A percentile compares a stretch with the other conserved stretches of the same genome.
These are phyloP conservation scores for Saccharomycopsis javanensis DNA, from an alignment of 805 yeast species.

Conservation along the genomic window DNA sequence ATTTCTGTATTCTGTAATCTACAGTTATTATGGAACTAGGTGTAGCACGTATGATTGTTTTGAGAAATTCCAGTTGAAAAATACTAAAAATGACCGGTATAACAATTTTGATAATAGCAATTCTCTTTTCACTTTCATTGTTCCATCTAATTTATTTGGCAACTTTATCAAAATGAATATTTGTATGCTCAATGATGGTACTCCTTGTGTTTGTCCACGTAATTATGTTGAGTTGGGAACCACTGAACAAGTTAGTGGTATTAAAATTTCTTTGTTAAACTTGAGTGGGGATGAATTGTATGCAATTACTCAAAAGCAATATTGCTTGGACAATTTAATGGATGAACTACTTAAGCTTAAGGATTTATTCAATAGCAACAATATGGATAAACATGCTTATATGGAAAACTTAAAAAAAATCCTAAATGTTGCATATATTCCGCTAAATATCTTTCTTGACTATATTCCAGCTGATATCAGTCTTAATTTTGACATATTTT, in stretches of 20 bases:
- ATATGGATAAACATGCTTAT: background rate
- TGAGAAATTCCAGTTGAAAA: constrained; percentile 45
- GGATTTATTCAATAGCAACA: constrained; percentile 6
- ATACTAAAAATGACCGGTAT: background rate
- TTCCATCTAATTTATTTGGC: constrained; percentile 85
- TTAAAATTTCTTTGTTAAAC: constrained; percentile 52
- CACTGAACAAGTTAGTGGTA: constrained; percentile 18
- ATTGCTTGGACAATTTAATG: constrained; percentile 26
- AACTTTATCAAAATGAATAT: constrained; percentile 62
- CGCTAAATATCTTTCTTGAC: constrained; percentile 50
- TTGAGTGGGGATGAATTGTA: constrained; percentile 39
- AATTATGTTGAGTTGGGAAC: constrained; percentile 39
- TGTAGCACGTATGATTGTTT: background rate
- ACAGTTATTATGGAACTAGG: constrained; percentile 68
- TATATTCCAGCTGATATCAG: constrained; percentile 51
- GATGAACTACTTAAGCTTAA: background rate
- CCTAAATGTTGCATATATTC: constrained; percentile 31
- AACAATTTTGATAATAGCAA: constrained; percentile 6
- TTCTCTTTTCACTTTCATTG: constrained; percentile 57
- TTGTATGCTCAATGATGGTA: constrained; percentile 69
- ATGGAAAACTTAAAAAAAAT: background rate
- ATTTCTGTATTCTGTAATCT: constrained; percentile 71
- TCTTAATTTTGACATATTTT: constrained; percentile 63
- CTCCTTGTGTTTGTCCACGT: constrained; percentile 72
- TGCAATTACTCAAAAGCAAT: constrained; percentile 19